Evolutionary conservation across 495 filamentous ascomycete species (phyloP), one percentile per base, ranked within the genome.

Genomic region (Penicillium desertorum): DNA sequence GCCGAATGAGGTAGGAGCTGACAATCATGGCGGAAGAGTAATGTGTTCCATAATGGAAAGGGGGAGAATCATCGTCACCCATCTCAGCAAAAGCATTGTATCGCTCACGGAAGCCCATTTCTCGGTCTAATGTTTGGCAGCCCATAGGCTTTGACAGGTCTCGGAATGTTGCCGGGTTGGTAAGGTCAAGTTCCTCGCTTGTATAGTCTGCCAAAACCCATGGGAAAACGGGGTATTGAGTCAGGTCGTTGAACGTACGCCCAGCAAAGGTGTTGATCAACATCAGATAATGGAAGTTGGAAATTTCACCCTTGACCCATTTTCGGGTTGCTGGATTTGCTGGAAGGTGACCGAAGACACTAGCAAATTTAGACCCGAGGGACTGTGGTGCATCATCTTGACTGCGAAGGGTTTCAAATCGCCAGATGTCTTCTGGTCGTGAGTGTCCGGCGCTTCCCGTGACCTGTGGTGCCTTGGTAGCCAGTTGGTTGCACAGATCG

Each of bases 11-110:
- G 65, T 96, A 98, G 0, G 92, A 96, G 29, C 91, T 88, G 23
- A 98, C 94, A 51, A 96, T 98, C 94, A 97, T 98, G 19, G 94
- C 95, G 5, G 94, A 97, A 20, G 95, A 98, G 71, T 98, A 98
- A 68, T 98, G 94, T 6, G 94, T 98, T 41, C 94, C 94, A 66
- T 97, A 98, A 70, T 98, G 95, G 67, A 97, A 98, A 3, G 95
- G 87, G 16, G 87, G 88, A 10, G 82, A 75, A 36, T 82, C 82
- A 9, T 84, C 77, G 63, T 94, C 92, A 41, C 87, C 90, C 82
- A 98, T 96, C 68, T 98, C 94, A 11, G 88, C 88, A 72, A 98
- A 89, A 22, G 87, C 86, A 54, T 88, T 83, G 70, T 95, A 98
- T 39, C 91, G 81, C 57, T 93, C 89, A 39, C 81, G 80, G 64